Conservation (phyloP, 306 rosid species). For the Trichosanthes truncata region DNA sequence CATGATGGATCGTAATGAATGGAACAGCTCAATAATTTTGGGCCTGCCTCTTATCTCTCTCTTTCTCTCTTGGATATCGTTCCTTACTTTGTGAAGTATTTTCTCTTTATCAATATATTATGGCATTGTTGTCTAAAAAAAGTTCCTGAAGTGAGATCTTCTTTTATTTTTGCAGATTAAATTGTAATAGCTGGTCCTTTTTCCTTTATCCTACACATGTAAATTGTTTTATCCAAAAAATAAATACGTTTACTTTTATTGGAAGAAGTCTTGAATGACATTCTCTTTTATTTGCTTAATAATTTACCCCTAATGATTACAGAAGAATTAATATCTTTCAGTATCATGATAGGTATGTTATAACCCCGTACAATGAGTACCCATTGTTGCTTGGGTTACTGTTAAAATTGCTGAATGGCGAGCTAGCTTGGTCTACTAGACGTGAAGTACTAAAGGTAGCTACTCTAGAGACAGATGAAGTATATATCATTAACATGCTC, state of each 20-base stretch:
- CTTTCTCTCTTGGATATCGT: too few relatives aligned
- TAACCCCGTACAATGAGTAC: constrained; percentile 92
- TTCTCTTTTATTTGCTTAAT: not conserved
- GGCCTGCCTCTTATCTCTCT: too few relatives aligned
- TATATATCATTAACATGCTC: not conserved
- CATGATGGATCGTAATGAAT: too few relatives aligned
- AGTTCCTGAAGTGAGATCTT: too few relatives aligned
- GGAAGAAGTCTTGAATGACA: not conserved
- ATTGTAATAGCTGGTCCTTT: not conserved
- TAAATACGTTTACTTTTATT: not conserved
- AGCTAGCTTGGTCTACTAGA: constrained; percentile 96
- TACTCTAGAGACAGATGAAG: constrained; percentile 10
- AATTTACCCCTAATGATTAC: not conserved
- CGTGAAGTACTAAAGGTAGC: constrained; percentile 92
- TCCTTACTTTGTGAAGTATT: too few relatives aligned
- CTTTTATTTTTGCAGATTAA: not conserved
- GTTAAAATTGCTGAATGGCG: constrained; percentile 87
- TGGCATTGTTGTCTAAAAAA: too few relatives aligned
- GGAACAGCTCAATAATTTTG: too few relatives aligned
- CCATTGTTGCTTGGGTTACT: constrained; percentile 77
- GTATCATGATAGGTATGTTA: constrained; percentile 61
- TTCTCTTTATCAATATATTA: too few relatives aligned
- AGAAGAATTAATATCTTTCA: not conserved
- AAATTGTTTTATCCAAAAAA: not conserved
- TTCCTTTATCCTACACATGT: not conserved